Percentiles rank a stretch among this genome's conserved stretches.
Evolutionary conservation across 2,329 filamentous ascomycete genomes (phyloP).

Genomic region (Cryphonectria parasitica): DNA sequence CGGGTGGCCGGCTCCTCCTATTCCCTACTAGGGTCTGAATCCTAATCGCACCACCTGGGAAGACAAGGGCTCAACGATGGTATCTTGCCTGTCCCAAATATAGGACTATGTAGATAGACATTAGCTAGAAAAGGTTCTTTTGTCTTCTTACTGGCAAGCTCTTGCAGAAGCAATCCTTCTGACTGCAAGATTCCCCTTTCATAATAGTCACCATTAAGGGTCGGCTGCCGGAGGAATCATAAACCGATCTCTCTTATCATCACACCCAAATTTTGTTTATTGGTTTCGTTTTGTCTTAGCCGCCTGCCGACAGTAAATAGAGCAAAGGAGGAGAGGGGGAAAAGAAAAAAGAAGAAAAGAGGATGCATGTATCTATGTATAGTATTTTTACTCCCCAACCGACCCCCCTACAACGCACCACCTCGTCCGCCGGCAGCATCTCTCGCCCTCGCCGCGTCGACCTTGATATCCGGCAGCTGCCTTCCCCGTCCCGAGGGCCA

Average conservation of each 20-base stretch:
- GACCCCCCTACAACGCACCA: conserved; percentile 30
- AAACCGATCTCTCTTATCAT: background rate
- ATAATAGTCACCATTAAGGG: background rate
- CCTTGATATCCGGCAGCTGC: conserved; percentile 38
- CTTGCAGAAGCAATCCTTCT: no score
- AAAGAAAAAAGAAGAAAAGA: background rate
- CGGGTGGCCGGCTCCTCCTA: background rate
- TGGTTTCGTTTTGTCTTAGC: background rate
- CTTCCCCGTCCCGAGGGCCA: conserved; percentile 44
- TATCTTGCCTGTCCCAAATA: background rate
- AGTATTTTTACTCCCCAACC: background rate
- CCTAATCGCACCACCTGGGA: background rate
- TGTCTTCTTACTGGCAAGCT: no score
- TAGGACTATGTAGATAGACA: background rate
- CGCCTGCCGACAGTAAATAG: background rate
- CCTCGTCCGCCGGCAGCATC: conserved; percentile 36
- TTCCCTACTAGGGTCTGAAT: background rate
- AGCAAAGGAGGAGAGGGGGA: no score
- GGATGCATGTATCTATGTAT: background rate
- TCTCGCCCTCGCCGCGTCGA: conserved; percentile 34
- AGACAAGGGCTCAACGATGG: background rate
- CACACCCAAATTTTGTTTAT: background rate
- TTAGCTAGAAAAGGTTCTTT: background rate
- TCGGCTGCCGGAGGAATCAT: background rate
- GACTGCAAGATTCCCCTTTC: background rate